Percentiles rank a stretch among this genome's conserved stretches.
Evolutionary conservation across 768 basidiomycete species (phyloP).

Genomic region (Crassisporium funariophilum): DNA sequence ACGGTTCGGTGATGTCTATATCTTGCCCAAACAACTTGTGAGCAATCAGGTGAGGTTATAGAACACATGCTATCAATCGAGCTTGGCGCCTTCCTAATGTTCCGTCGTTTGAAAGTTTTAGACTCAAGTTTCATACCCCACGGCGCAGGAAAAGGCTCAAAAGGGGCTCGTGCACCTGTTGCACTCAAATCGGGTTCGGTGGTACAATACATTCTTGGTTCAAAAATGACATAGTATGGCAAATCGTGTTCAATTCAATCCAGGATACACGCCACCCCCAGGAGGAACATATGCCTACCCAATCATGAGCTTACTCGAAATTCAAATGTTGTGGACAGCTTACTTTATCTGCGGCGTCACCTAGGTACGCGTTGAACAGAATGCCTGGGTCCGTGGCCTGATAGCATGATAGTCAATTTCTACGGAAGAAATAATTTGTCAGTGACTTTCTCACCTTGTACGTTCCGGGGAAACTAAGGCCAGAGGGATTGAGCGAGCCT

Average conservation of each 20-base stretch:
- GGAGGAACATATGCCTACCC: slow-evolving; percentile 34
- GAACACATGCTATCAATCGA: too few species aligned
- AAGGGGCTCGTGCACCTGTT: too few species aligned
- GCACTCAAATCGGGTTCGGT: too few species aligned
- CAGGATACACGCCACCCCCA: slow-evolving; percentile 35
- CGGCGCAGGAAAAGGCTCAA: too few species aligned
- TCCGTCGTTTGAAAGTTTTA: too few species aligned
- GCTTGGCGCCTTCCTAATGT: too few species aligned
- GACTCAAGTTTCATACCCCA: too few species aligned
- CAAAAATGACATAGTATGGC: too few species aligned
- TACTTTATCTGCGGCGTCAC: slow-evolving; percentile 37
- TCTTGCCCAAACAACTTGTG: too few species aligned
- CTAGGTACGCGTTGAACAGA: slow-evolving; percentile 36
- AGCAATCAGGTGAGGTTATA: too few species aligned
- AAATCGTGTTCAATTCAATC: slow-evolving; percentile 29
- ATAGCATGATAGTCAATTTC: background rate
- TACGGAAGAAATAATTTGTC: background rate
- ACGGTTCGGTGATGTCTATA: too few species aligned
- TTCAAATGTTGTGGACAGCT: background rate
- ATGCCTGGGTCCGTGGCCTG: slow-evolving; percentile 39
- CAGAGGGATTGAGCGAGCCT: slow-evolving; percentile 36
- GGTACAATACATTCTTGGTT: too few species aligned
- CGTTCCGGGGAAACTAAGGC: slow-evolving; percentile 39
- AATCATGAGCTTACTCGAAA: background rate
- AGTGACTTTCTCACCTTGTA: slow-evolving; percentile 27